These are phyloP conservation scores for Myrmaecium sp. DNA, from an alignment of 2,329 filamentous ascomycete species.

Conservation along the genomic window DNA sequence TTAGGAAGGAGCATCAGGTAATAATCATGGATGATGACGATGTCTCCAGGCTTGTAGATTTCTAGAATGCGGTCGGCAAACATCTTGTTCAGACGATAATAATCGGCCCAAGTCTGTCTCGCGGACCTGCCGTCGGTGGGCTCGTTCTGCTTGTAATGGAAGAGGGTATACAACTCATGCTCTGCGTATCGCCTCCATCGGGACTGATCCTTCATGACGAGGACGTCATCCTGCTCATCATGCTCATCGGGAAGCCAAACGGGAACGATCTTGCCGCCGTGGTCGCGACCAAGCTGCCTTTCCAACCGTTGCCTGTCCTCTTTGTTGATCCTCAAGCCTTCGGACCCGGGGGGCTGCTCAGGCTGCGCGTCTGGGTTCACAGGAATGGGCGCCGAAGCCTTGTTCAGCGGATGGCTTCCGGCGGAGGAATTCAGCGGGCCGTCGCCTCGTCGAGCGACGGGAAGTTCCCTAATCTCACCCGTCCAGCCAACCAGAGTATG, in stretches of 20 bases:
- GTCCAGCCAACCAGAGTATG: slow-evolving; percentile 93
- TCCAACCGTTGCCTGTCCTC: slow-evolving; percentile 60
- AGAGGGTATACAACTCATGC: slow-evolving; percentile 77
- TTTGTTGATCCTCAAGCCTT: slow-evolving; percentile 54
- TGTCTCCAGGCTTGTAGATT: slow-evolving; percentile 80
- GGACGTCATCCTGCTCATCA: slow-evolving; percentile 45
- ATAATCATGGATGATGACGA: slow-evolving; percentile 88
- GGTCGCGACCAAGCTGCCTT: slow-evolving; percentile 52
- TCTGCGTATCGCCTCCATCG: slow-evolving; percentile 85
- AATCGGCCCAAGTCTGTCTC: slow-evolving; percentile 77
- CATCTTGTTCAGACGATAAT: slow-evolving; percentile 79
- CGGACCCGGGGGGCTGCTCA: slow-evolving; percentile 40
- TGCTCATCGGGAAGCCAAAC: slow-evolving; percentile 76
- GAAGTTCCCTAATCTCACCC: slow-evolving; percentile 42
- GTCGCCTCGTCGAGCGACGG: slow-evolving; percentile 14
- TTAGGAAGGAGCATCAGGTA: slow-evolving; percentile 80
- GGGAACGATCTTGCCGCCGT: slow-evolving; percentile 63
- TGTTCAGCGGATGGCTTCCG: slow-evolving; percentile 44
- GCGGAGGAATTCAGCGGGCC: slow-evolving; percentile 24
- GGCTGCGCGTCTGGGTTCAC: slow-evolving; percentile 43
- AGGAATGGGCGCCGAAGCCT: slow-evolving; percentile 64
- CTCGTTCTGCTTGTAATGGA: slow-evolving; percentile 92
- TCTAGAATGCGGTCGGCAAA: slow-evolving; percentile 82
- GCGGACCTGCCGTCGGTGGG: slow-evolving; percentile 72
- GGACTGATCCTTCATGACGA: slow-evolving; percentile 62